Percentiles rank a stretch among this genome's conserved stretches.
These are phyloP conservation scores for Aspergillus carlsbadensis DNA, from an alignment of 495 filamentous ascomycete genomes.

Conservation along the genomic window DNA sequence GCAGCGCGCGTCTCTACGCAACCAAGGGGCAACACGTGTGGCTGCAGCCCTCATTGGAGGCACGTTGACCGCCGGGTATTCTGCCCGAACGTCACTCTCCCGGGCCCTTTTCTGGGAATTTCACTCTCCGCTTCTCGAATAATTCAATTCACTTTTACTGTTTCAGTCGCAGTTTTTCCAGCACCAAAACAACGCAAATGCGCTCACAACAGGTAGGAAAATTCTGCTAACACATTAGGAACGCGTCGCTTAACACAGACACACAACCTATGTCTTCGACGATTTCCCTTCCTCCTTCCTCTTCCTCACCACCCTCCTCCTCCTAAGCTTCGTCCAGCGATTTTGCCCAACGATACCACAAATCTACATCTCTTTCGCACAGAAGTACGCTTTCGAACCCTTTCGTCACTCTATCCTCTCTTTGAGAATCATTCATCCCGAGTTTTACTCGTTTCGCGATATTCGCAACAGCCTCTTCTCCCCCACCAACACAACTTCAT, in stretches of 20 bases:
- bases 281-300: background rate
- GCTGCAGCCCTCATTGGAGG: background rate
- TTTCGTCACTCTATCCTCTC: too few species aligned
- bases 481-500: background rate
- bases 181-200: background rate
- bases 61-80: conserved; percentile 9
- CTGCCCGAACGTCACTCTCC: conserved; percentile 17
- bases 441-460: too few species aligned
- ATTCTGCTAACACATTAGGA: background rate
- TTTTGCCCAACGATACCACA: background rate
- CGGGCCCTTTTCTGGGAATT: background rate
- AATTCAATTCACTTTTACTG: background rate
- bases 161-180: background rate
- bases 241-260: conserved; percentile 9
- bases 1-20: too few species aligned
- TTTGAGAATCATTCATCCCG: too few species aligned
- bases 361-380: background rate
- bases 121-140: background rate
- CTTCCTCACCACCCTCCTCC: conserved; percentile 1
- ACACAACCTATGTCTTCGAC: background rate
- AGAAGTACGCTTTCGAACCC: background rate
- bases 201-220: conserved; percentile 1
- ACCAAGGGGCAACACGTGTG: background rate
- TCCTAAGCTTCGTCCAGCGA: background rate
- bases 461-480: background rate